Percentiles rank a stretch among this genome's conserved stretches.
Conservation (phyloP, 208 protist species). For the Leishmania turanica region DNA sequence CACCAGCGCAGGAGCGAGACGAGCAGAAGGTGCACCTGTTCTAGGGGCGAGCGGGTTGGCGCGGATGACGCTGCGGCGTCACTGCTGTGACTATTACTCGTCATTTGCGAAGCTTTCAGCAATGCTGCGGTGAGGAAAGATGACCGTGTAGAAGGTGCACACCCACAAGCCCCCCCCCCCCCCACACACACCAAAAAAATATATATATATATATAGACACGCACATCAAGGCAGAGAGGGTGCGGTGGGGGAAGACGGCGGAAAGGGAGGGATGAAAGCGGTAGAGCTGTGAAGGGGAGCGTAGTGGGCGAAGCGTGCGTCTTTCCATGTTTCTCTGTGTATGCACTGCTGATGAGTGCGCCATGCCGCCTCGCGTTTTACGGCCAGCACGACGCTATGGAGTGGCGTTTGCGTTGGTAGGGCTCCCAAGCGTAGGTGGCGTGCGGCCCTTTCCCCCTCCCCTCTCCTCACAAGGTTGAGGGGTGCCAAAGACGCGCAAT, state of each 20-base stretch:
- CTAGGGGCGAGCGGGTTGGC: background rate
- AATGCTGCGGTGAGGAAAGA: background rate
- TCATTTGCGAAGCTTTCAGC: background rate
- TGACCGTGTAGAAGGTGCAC: background rate
- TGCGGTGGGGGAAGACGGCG: background rate
- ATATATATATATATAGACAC: background rate
- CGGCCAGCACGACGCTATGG: background rate
- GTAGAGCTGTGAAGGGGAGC: background rate
- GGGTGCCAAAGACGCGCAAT: background rate
- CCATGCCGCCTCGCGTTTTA: background rate
- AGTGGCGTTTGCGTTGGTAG: background rate
- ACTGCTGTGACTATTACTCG: background rate
- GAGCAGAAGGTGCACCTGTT: slow-evolving; percentile 38
- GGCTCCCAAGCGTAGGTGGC: background rate
- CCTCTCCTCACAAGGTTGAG: background rate
- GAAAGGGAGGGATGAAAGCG: background rate
- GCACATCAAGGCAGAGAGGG: background rate
- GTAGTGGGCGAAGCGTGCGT: background rate
- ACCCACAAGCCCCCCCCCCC: background rate
- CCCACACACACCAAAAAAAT: background rate
- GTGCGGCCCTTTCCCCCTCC: background rate
- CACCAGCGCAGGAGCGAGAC: slow-evolving; percentile 47
- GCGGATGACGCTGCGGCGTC: background rate
- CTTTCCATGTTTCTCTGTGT: background rate
- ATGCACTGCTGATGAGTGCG: background rate